Base-by-base conservation (phyloP, 2,329 filamentous ascomycete species). In the Trichophyton mentagrophytes region DNA sequence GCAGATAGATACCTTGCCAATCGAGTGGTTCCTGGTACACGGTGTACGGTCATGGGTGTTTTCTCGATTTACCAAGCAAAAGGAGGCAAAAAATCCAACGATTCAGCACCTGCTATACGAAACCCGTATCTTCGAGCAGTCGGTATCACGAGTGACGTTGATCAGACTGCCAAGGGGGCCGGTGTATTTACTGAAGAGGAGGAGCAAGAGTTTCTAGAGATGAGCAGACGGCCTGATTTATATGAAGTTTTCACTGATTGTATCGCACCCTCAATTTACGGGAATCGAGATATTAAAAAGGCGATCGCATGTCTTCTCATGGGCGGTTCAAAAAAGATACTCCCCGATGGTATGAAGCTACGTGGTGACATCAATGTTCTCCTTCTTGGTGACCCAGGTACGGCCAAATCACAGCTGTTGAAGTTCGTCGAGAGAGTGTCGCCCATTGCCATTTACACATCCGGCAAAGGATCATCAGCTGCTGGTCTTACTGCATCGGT, bases 41-140 rank as follows among this genome's bases (percentile, higher is more conserved):
- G 92, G 71, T 99, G 93, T 73, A 95, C 90, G 2, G 82, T 99
- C 17, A 97, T 93, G 83, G 93, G 93, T 20, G 90, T 99, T 38
- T 99, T 96, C 77, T 96, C 92, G 33, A 97, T 97, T 69, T 99
- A 96, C 74, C 90, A 96, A 73, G 88, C 87, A 67, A 97, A 97
- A 74, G 88, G 86, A 46, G 87, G 84, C 47, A 95, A 91, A 73
- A 88, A 86, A 67, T 83, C 81, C 17, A 84, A 82, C 1, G 86
- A 85, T 59, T 87, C 87, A 1, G 93, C 93, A 1, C 91, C 97
- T 2, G 93, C 93, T 7, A 96, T 99, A 68, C 84, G 93, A 65
- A 97, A 95, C 56, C 93, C 93, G 0, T 99, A 99, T 70, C 80
- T 99, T 11, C 84, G 93, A 64, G 90, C 93, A 0, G 89, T 96